Evolutionary conservation across 352 stramenopile genomes (phyloP).

Genomic region (Pythium guiyangense): DNA sequence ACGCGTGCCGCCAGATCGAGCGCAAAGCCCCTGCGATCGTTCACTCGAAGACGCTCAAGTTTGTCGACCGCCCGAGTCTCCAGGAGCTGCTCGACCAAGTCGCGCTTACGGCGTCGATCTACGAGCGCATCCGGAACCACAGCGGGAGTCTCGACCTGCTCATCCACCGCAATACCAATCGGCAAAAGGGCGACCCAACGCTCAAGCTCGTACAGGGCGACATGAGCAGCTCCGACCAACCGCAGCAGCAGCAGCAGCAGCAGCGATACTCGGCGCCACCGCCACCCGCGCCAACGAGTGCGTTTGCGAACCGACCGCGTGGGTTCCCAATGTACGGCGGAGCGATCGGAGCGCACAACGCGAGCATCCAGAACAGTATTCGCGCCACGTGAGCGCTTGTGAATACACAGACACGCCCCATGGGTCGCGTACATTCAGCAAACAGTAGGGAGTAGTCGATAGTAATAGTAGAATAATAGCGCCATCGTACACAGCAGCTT

Average conservation of each 20-base stretch:
- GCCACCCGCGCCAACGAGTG: too few species aligned
- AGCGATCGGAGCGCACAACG: too few species aligned
- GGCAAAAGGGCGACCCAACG: constrained; percentile 11
- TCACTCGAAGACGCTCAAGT: constrained; percentile 52
- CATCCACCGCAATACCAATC: constrained; percentile 20
- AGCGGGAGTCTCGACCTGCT: constrained; percentile 38
- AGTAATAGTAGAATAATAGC: too few species aligned
- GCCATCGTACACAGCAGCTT: too few species aligned
- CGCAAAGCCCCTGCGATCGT: constrained; percentile 24
- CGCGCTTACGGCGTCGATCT: constrained; percentile 27
- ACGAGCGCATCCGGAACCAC: constrained; percentile 36
- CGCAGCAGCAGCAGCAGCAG: not conserved
- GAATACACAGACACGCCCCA: too few species aligned
- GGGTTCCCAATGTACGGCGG: too few species aligned
- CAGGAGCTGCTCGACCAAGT: constrained; percentile 46
- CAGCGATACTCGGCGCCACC: too few species aligned
- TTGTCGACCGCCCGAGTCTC: constrained; percentile 36
- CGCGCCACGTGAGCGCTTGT: too few species aligned
- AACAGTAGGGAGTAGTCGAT: too few species aligned
- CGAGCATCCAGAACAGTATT: too few species aligned
- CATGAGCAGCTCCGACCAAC: not conserved
- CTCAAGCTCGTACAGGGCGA: constrained; percentile 35
- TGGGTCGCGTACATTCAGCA: too few species aligned
- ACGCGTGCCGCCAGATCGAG: constrained; percentile 43
- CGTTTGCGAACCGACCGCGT: too few species aligned